phyloP scores from a whole-genome alignment of 495 filamentous ascomycete species.

The Xylaria bambusicola region DNA sequence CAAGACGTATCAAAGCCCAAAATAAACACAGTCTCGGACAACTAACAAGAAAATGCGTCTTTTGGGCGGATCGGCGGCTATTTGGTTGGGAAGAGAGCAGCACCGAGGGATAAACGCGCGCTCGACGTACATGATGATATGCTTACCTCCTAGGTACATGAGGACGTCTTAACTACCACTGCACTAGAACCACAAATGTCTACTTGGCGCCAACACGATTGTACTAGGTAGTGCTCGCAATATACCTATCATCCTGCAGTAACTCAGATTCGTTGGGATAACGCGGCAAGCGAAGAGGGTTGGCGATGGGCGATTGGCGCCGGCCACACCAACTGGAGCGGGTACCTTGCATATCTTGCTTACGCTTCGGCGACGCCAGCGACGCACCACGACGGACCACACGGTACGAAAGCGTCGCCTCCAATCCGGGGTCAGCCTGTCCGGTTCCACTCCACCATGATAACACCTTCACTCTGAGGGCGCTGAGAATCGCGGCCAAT shows the following conservation, averaged over 20 bases:
- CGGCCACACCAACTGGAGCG: not conserved
- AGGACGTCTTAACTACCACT: not conserved
- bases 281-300: not conserved
- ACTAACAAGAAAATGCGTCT: no score
- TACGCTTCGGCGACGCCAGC: no score
- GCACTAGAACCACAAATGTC: no score
- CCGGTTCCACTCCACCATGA: not conserved
- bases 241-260: no score
- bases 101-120: slow-evolving; percentile 10
- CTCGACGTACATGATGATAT: not conserved
- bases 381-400: no score
- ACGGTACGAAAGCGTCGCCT: not conserved
- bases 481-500: not conserved
- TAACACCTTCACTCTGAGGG: not conserved
- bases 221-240: no score
- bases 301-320: slow-evolving; percentile 15
- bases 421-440: slow-evolving; percentile 6
- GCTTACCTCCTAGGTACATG: no score
- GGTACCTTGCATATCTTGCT: slow-evolving; percentile 13
- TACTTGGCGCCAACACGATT: no score
- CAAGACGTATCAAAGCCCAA: not conserved
- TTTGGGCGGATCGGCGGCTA: slow-evolving; percentile 5
- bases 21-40: not conserved
- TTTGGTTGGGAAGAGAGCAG: not conserved
- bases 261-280: no score